Base-by-base conservation (phyloP, 1,284 basidiomycete genomes). In the Irpex rosettiformis region DNA sequence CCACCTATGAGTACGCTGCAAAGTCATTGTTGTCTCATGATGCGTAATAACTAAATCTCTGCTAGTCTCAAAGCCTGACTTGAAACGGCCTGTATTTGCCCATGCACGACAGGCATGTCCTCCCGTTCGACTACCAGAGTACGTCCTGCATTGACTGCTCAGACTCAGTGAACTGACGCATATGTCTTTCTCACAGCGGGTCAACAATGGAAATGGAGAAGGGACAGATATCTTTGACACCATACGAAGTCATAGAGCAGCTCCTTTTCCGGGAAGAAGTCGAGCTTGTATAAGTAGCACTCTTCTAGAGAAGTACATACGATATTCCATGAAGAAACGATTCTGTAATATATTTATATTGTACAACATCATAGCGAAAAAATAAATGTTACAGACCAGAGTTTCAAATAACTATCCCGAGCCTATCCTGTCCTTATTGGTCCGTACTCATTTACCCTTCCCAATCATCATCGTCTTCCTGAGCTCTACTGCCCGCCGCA, bases 41-140 rank as follows among this genome's bases (percentile, higher is more conserved):
- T 16, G 33, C 54, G 27, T 33, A 37, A 18, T 52, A 52, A 13
- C 8, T 6, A 33, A 52, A 43, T 24, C 18, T 29, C 21, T 68
- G n/a, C n/a, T 40, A 95, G 93, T 93, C 10, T 79, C 87, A 0
- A 79, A 84, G 64, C 93, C 94, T 1, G 88, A 94, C 67, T 85
- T 82, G 64, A 77, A 80, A 10, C 78, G 81, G 0, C 85, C 91
- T 0, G 91, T 96, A 1, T 89, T 96, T 67, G 86, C 90, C 1
- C 90, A 88, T 69, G 91, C 91, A 10, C 77, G 86, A 18, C 76
- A 80, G 56, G 78, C 82, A 55, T 92, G 92, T 71, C 85, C 86
- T 1, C 84, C 84, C 5, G 80, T 93, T 51, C 75, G 77, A 29
- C 73, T 94, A 18, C 88, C 88, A 37, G 86, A 91, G 93, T 95